Base-by-base conservation (phyloP, 2,329 filamentous ascomycete genomes). In the Macrophomina tecta region DNA sequence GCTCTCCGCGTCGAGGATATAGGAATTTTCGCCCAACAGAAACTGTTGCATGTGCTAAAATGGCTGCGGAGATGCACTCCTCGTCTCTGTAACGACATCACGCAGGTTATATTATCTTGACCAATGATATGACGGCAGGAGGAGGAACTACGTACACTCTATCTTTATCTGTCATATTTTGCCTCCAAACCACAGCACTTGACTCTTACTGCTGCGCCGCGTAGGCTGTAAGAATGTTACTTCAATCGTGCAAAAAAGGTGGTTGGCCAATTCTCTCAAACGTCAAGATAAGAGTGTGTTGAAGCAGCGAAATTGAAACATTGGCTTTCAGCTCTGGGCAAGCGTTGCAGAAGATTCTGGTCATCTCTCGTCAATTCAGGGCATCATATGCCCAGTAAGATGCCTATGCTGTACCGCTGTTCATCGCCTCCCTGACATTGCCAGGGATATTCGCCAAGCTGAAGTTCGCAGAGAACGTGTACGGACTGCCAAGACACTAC, bases 161-260 rank as follows among this genome's bases (percentile, higher is more conserved):
- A 73, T 2, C 66, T 78, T 5, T 75, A 76, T 66, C 77, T 77
- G 0, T 71, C 72, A 0, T 76, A 72, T 38, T 68, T 81, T 12
- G 76, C 76, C 4, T 81, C 78, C 68, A 69, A 71, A 36, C 68
- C 75, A 3, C 78, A 81, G 64, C 77, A 81, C 70, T 56, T 72
- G 2, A 74, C 82, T 46, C 73, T 81, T n/a, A 76, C 71, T 36
- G 74, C 72, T 46, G 69, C 71, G 7, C 79, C 81, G 68, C 67
- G 70, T 7, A 53, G 80, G 18, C 72, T 81, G 4, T 79, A 82
- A 68, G 75, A 78, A 65, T 76, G 74, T 65, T 82, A 78, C 69
- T 82, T 79, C 68, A 74, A 80, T 7, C 81, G 80, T 60, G 72
- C 72, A 28, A 70, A 67, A 67, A n/a, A 74, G 71, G 64, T 77